These are phyloP conservation scores for Bullera alba DNA, from an alignment of 768 basidiomycete species.

Conservation along the genomic window DNA sequence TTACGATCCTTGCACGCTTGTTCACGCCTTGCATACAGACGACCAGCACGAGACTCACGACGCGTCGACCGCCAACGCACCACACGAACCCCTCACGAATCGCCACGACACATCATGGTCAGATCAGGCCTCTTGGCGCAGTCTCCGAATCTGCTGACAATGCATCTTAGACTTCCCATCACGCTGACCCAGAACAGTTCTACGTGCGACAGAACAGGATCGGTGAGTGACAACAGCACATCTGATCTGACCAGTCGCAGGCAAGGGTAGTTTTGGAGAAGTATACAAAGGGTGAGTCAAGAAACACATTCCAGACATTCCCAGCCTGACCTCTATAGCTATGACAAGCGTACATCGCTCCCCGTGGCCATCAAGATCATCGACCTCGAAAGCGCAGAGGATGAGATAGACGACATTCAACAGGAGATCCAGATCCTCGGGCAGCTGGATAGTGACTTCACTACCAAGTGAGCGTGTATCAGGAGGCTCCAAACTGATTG, in stretches of 20 bases:
- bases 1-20: too few relatives aligned
- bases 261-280: slow-evolving; percentile 97
- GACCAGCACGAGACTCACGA: too few relatives aligned
- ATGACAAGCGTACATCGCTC: slow-evolving; percentile 89
- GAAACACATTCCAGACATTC: background rate
- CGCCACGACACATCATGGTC: too few relatives aligned
- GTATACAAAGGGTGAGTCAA: slow-evolving; percentile 84
- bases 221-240: slow-evolving; percentile 52
- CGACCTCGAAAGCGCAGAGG: slow-evolving; percentile 96
- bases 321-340: too few relatives aligned
- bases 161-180: too few relatives aligned
- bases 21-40: too few relatives aligned
- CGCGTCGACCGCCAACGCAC: too few relatives aligned
- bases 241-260: slow-evolving; percentile 48
- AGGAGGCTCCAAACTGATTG: background rate
- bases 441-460: slow-evolving; percentile 89
- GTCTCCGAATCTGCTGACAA: too few relatives aligned
- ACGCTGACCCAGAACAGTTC: slow-evolving; percentile 81
- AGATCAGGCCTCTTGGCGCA: too few relatives aligned
- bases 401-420: slow-evolving; percentile 97
- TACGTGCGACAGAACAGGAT: slow-evolving; percentile 97
- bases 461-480: slow-evolving; percentile 68
- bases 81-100: too few relatives aligned
- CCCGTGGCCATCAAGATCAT: slow-evolving; percentile 99
- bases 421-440: slow-evolving; percentile 98